These are phyloP conservation scores for Pseudogymnoascus sp. DNA, from an alignment of 2,329 filamentous ascomycete species.

Conservation along the genomic window DNA sequence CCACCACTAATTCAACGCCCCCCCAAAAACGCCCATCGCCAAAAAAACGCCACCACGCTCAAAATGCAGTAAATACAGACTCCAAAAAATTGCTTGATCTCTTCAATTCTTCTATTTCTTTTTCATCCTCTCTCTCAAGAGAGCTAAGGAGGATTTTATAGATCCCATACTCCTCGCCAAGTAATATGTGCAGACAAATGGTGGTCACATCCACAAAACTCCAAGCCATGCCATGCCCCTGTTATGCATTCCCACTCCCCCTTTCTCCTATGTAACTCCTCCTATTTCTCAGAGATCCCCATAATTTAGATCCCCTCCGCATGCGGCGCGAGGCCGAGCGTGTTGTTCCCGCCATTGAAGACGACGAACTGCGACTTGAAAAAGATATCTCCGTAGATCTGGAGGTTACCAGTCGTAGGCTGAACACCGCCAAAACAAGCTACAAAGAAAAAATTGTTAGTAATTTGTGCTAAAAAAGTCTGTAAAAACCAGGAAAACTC, in stretches of 20 bases:
- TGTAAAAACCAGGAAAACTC: constrained; percentile 27
- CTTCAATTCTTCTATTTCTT: background rate
- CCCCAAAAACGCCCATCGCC: background rate
- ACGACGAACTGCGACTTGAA: constrained; percentile 54
- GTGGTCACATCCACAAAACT: background rate
- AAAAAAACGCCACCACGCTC: background rate
- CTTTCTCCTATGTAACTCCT: background rate
- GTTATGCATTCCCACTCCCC: background rate
- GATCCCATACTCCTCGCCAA: background rate
- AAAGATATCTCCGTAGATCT: constrained; percentile 56
- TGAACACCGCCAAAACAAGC: constrained; percentile 64
- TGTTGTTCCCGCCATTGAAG: constrained; percentile 48
- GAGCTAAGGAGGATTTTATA: background rate
- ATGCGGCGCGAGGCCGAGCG: constrained; percentile 41
- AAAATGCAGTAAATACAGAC: background rate
- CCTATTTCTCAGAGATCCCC: background rate
- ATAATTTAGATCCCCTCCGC: background rate
- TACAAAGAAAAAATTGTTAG: constrained; percentile 17
- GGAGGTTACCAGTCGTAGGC: constrained; percentile 44
- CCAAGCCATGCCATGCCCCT: background rate
- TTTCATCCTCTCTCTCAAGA: background rate
- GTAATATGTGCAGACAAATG: background rate
- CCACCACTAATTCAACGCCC: background rate
- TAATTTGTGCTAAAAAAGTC: constrained; percentile 1
- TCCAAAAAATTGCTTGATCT: background rate